Percentiles rank a stretch among this genome's conserved stretches.
Conservation (phyloP, 768 basidiomycete species). For the Boletus insuetus region DNA sequence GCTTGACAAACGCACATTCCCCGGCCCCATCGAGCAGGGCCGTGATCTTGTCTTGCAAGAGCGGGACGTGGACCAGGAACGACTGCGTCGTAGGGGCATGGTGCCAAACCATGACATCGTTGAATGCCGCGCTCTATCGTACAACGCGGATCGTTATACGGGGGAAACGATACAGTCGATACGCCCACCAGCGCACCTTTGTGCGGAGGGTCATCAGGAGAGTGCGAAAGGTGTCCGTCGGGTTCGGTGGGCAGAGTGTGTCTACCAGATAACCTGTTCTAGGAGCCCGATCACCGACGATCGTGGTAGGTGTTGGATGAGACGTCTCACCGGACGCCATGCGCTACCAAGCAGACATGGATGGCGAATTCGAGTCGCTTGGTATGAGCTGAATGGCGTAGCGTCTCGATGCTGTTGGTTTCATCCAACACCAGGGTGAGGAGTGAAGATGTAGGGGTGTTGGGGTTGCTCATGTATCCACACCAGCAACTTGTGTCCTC, state of each 20-base stretch:
- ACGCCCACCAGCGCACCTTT: slow-evolving; percentile 28
- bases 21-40: not conserved
- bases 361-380: slow-evolving; percentile 33
- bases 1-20: slow-evolving; percentile 17
- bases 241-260: slow-evolving; percentile 34
- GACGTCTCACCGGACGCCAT: slow-evolving; percentile 38
- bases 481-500: no score
- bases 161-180: not conserved
- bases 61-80: slow-evolving; percentile 48
- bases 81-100: slow-evolving; percentile 49
- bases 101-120: slow-evolving; percentile 42
- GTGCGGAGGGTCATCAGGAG: slow-evolving; percentile 40
- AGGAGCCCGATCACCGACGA: not conserved
- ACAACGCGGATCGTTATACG: not conserved
- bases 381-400: slow-evolving; percentile 6
- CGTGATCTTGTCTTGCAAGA: slow-evolving; percentile 12
- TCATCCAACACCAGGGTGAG: slow-evolving; percentile 21
- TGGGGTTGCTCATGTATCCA: slow-evolving; percentile 8
- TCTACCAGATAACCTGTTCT: slow-evolving; percentile 52
- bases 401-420: not conserved
- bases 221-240: slow-evolving; percentile 32
- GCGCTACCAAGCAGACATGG: slow-evolving; percentile 43
- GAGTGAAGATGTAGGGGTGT: slow-evolving; percentile 2
- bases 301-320: not conserved
- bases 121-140: slow-evolving; percentile 33